Base-by-base conservation (phyloP, 208 protist genomes). In the Crithidia sp. region DNA sequence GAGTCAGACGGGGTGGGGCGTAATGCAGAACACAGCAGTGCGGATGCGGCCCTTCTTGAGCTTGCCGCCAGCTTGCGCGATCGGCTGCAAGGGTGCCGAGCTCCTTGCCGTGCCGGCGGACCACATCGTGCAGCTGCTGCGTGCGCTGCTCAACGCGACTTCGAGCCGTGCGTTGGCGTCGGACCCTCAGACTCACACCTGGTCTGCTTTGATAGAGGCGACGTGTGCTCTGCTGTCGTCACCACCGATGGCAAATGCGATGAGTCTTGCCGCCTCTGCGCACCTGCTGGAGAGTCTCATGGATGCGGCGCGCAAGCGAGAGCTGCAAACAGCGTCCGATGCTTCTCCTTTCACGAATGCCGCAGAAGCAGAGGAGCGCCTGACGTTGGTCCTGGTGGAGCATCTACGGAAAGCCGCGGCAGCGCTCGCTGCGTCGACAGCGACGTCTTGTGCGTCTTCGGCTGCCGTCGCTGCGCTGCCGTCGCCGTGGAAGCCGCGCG, bases 61-160 rank as follows among this genome's bases (percentile, higher is more conserved):
- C 16, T 73, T 2, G 67, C 67, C 7, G 67, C 55, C 12, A 4
- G 7, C 13, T 44, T 79, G 41, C 60, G 74, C 3, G 74, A 73
- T 36, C 47, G 39, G 3, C n/a, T 79, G 68, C 54, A 53, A 49
- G 2, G 52, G 43, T 0, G 16, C 41, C 10, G 73, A 78, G 36
- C 28, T 73, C 4, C n/a, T 55, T 2, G 37, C 73, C 0, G 54
- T 28, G 47, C 19, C 47, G 70, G 70, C 17, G 60, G 19, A 19
- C 9, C 45, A 39, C 40, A n/a, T 52, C 16, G 65, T 17, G 37
- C 49, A 70, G 49, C 59, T 76, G 12, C 53, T 82, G 49, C 60
- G 59, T 4, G 49, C 49, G 5, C 43, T 77, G 44, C 17, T 56
- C 19, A 4, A 1, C 28, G 28, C 28, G 28, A 28, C 28, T 28